Conservation (phyloP, 495 filamentous ascomycete species). For the Annulohypoxylon nitens region DNA sequence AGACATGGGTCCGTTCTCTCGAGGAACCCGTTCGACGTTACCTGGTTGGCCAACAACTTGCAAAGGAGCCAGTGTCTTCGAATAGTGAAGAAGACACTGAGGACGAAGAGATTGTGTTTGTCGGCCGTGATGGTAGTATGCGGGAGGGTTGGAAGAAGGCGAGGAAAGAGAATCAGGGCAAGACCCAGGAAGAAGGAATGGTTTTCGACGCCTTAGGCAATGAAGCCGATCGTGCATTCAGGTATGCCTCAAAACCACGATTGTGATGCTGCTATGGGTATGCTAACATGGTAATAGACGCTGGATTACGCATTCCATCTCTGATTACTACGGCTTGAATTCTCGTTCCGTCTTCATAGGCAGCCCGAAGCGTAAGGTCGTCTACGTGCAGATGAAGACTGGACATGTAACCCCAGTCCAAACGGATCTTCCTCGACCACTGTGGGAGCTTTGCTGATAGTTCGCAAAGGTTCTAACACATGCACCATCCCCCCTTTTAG, state of each 20-base stretch:
- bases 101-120: slow-evolving; percentile 95
- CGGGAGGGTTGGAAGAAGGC: slow-evolving; percentile 68
- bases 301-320: slow-evolving; percentile 94
- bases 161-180: slow-evolving; percentile 61
- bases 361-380: slow-evolving; percentile 80
- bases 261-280: slow-evolving; percentile 42
- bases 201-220: slow-evolving; percentile 81
- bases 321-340: slow-evolving; percentile 89
- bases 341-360: slow-evolving; percentile 86
- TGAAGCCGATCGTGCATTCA: slow-evolving; percentile 82
- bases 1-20: slow-evolving; percentile 60
- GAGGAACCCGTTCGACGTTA: slow-evolving; percentile 63
- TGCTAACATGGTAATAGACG: slow-evolving; percentile 65
- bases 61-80: slow-evolving; percentile 60
- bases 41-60: slow-evolving; percentile 59
- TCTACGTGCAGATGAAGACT: slow-evolving; percentile 76
- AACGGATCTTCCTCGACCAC: slow-evolving; percentile 66
- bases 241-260: slow-evolving; percentile 64
- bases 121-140: slow-evolving; percentile 82
- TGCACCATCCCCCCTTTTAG: background rate
- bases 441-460: slow-evolving; percentile 71
- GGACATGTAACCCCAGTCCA: slow-evolving; percentile 37
- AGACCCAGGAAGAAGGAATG: slow-evolving; percentile 74
- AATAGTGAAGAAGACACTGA: slow-evolving; percentile 67
- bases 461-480: background rate